A percentile compares a stretch with the other conserved stretches of the same genome.
Conservation (phyloP, 1,139 yeast species). For the Casaregolazyma suthepensis region DNA sequence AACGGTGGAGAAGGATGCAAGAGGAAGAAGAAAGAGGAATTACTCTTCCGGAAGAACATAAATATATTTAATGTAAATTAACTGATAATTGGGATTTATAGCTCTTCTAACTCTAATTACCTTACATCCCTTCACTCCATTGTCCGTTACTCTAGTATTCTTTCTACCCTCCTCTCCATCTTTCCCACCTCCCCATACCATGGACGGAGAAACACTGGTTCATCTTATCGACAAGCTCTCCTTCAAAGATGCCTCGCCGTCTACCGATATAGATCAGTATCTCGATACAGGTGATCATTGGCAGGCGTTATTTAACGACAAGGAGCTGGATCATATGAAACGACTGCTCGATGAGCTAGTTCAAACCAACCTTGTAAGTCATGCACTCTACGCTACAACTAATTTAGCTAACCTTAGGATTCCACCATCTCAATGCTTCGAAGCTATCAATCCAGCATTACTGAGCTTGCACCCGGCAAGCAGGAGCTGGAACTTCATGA, state of each 20-base stretch:
- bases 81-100: no score
- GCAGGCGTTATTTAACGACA: conserved; percentile 5
- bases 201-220: conserved; percentile 7
- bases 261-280: background rate
- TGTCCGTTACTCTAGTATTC: background rate
- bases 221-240: conserved; percentile 7
- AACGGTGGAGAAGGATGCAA: background rate
- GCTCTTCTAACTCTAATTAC: background rate
- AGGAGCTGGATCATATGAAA: conserved; percentile 14
- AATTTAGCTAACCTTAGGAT: background rate
- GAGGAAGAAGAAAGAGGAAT: no score
- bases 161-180: background rate
- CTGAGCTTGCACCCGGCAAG: conserved; percentile 3
- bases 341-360: conserved; percentile 38
- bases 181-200: background rate
- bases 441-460: background rate
- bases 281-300: background rate
- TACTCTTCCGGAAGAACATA: no score
- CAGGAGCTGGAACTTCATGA: conserved; percentile 5
- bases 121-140: background rate
- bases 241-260: background rate
- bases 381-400: background rate
- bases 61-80: no score
- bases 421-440: background rate
- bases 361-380: conserved; percentile 2